Base-by-base conservation (phyloP, 2,329 filamentous ascomycete species). In the Aspergillus uvarum region DNA sequence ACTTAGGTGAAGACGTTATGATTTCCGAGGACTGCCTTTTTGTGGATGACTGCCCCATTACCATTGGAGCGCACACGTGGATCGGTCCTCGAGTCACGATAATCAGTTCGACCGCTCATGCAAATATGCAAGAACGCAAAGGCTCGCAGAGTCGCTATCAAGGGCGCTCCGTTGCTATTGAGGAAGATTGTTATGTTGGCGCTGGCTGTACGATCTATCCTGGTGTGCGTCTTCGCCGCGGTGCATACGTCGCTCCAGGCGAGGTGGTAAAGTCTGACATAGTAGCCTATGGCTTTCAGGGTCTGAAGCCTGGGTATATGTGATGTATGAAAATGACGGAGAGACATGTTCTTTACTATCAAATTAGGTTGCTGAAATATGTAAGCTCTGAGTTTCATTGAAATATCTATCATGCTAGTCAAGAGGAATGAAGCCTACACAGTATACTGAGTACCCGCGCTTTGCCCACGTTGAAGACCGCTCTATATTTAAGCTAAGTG, bases 31-130 rank as follows among this genome's bases (percentile, higher is more conserved):
- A 91, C 69, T 97, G 93, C 75, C 88, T 87, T 26, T 89, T 98
- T 70, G 86, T 93, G 58, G 95, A 99, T 73, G 88, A 92, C n/a
- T 90, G 88, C 72, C 83, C 88, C 64, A 89, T 98, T 61, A 87
- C 82, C 51, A 92, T 98, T 69, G 93, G 93, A 2, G 86, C 91
- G 62, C 79, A 77, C 68, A 89, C 71, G 1, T 79, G 76, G 76
- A 88, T 93, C 65, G 92, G 92, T 2, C 90, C 91, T 0, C 91
- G 93, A 67, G 94, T 97, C 59, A 94, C 87, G 64, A 90, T 98
- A 66, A 90, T 92, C 71, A 92, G 90, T 16, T 86, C 88, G 35
- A 89, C 87, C 47, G 82, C 89, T 52, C 87, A 87, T 47, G 87
- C 88, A 14, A 91, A 96, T 72, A 86, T 89, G 29, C 87, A 89